A percentile compares a stretch with the other conserved stretches of the same genome.
phyloP scores from a whole-genome alignment of 371 early-diverging fungal genomes.

The Mucor circinelloides region DNA sequence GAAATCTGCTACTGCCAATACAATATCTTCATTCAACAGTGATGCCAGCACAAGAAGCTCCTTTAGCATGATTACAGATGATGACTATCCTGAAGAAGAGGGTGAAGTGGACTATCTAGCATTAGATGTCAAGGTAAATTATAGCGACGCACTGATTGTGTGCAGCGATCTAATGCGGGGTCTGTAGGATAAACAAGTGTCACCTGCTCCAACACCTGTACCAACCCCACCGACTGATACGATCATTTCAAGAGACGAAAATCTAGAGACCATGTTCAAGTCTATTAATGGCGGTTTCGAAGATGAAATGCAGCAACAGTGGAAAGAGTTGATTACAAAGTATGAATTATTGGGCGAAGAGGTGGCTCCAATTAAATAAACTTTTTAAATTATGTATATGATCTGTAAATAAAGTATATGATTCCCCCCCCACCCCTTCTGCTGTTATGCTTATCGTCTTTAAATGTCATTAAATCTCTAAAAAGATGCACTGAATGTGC shows the following conservation, averaged over 20 bases:
- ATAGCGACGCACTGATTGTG: not conserved
- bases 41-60: constrained; percentile 13
- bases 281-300: constrained; percentile 12
- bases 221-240: not conserved
- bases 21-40: constrained; percentile 25
- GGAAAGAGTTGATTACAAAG: constrained; percentile 18
- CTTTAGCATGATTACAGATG: constrained; percentile 21
- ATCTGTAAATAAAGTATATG: not conserved
- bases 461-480: not conserved
- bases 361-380: not conserved
- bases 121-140: constrained; percentile 2
- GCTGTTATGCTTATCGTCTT: not conserved
- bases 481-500: too few relatives aligned
- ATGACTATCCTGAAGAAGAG: constrained; percentile 1
- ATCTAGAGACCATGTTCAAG: constrained; percentile 7
- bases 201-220: not conserved
- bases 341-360: constrained; percentile 9
- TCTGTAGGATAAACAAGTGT: not conserved
- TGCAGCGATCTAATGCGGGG: not conserved
- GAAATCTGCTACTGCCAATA: not conserved
- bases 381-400: not conserved
- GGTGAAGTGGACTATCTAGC: constrained; percentile 12
- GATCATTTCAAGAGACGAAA: not conserved
- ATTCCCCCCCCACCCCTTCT: too few relatives aligned
- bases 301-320: constrained; percentile 30